A percentile compares a stretch with the other conserved stretches of the same genome.
These are phyloP conservation scores for Ambrosia artemisiifolia DNA, from an alignment of 129 eudicot genomes.

Conservation along the genomic window DNA sequence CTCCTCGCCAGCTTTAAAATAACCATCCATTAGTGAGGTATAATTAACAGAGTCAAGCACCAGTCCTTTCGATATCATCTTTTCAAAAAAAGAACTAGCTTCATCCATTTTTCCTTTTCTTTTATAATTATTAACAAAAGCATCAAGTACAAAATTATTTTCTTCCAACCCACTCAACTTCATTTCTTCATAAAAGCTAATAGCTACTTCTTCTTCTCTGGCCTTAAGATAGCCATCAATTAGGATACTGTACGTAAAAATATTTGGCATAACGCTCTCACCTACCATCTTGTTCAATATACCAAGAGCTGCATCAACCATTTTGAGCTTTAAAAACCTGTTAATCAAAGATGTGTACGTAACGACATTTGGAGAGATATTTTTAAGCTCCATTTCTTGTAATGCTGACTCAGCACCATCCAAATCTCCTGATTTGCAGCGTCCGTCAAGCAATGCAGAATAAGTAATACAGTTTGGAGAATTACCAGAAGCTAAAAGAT, in stretches of 20 bases:
- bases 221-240: constrained; percentile 72
- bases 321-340: constrained; percentile 56
- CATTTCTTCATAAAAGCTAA: constrained; percentile 64
- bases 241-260: constrained; percentile 48
- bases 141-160: constrained; percentile 58
- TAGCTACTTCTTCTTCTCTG: constrained; percentile 60
- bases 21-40: constrained; percentile 85
- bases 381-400: constrained; percentile 60
- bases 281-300: constrained; percentile 45
- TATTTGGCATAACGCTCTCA: constrained; percentile 59
- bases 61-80: constrained; percentile 51
- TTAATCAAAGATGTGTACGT: constrained; percentile 71
- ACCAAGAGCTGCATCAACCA: constrained; percentile 50
- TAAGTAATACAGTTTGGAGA: constrained; percentile 64
- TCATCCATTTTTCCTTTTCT: constrained; percentile 61
- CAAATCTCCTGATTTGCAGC: constrained; percentile 61
- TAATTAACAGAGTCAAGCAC: constrained; percentile 60
- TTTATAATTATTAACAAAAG: constrained; percentile 61
- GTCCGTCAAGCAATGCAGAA: constrained; percentile 69
- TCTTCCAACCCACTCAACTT: constrained; percentile 60
- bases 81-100: constrained; percentile 52
- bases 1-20: constrained; percentile 75
- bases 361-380: constrained; percentile 58
- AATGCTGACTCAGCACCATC: constrained; percentile 47
- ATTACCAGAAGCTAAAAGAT: constrained; percentile 35